Conservation (phyloP, 805 yeast species). For the Cyberlindnera xishuangbannaensis region DNA sequence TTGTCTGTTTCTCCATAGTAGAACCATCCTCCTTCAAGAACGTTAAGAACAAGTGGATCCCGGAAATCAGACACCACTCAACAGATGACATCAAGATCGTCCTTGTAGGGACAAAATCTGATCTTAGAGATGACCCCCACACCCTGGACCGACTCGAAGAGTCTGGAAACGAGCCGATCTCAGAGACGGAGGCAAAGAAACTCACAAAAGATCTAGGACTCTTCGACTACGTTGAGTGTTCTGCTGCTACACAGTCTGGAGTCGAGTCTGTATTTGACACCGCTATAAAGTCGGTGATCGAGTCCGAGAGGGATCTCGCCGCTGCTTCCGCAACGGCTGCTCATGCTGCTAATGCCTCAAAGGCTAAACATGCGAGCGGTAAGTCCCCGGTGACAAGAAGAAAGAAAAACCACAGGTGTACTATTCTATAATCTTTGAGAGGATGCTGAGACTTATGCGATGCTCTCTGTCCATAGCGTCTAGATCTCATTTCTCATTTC, state of each 20-base stretch:
- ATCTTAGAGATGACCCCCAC: conserved; percentile 76
- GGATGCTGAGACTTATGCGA: too few species aligned
- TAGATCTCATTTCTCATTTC: too few species aligned
- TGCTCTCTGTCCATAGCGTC: too few species aligned
- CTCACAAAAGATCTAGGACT: conserved; percentile 70
- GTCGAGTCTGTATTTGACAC: conserved; percentile 79
- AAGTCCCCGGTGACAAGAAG: conserved; percentile 9
- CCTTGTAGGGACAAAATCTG: conserved; percentile 84
- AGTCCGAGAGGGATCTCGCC: conserved; percentile 14
- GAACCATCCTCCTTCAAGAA: conserved; percentile 77
- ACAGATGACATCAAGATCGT: conserved; percentile 63
- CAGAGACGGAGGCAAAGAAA: conserved; percentile 54
- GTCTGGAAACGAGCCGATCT: conserved; percentile 55
- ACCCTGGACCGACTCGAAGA: conserved; percentile 59
- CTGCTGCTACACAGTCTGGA: conserved; percentile 85
- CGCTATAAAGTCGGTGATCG: conserved; percentile 66
- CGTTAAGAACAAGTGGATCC: conserved; percentile 77
- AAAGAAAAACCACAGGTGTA: conserved; percentile 9
- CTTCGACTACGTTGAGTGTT: conserved; percentile 75
- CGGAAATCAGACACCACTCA: conserved; percentile 82
- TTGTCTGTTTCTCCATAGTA: conserved; percentile 80
- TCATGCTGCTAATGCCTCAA: conserved; percentile 1
- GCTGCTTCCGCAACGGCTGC: conserved; percentile 6
- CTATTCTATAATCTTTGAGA: conserved; percentile 5
- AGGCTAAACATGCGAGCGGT: too few species aligned